A percentile compares a stretch with the other conserved stretches of the same genome.
phyloP scores from a whole-genome alignment of 2,329 filamentous ascomycete genomes.

The Sclerotinia trifoliorum region DNA sequence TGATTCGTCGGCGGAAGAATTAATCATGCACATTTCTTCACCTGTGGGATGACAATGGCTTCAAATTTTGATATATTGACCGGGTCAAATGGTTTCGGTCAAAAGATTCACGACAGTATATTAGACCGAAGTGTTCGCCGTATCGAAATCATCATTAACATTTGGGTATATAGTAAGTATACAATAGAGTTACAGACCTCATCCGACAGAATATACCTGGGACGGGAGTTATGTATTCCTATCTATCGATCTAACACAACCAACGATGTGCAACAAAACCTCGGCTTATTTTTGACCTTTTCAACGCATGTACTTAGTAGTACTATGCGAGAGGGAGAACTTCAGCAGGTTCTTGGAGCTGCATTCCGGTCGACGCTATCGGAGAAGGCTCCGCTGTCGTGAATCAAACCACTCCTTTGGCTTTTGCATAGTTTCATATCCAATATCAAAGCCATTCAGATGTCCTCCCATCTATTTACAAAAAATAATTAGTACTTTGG shows the following conservation, averaged over 20 bases:
- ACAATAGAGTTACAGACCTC: not conserved
- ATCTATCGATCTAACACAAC: not conserved
- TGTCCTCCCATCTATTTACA: slow-evolving; percentile 25
- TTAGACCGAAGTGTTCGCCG: not conserved
- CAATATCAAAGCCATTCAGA: slow-evolving; percentile 34
- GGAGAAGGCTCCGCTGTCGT: not conserved
- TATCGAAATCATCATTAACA: not conserved
- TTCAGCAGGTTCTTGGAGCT: not conserved
- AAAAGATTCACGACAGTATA: not conserved
- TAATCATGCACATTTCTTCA: not conserved
- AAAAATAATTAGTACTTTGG: slow-evolving; percentile 18
- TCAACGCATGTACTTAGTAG: not conserved
- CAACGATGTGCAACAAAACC: not conserved
- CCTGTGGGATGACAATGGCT: not conserved
- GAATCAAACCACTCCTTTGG: not conserved
- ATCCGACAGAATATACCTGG: not conserved
- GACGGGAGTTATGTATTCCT: not conserved
- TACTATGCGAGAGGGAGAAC: not conserved
- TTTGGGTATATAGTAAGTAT: not conserved
- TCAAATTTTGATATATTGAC: not conserved
- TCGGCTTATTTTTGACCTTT: not conserved
- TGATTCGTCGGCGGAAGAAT: not conserved
- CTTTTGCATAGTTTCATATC: not conserved
- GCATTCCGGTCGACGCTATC: not conserved
- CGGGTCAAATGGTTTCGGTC: not conserved